Base-by-base conservation (phyloP, 2,329 filamentous ascomycete species). In the Dichotomopilus funicola region DNA sequence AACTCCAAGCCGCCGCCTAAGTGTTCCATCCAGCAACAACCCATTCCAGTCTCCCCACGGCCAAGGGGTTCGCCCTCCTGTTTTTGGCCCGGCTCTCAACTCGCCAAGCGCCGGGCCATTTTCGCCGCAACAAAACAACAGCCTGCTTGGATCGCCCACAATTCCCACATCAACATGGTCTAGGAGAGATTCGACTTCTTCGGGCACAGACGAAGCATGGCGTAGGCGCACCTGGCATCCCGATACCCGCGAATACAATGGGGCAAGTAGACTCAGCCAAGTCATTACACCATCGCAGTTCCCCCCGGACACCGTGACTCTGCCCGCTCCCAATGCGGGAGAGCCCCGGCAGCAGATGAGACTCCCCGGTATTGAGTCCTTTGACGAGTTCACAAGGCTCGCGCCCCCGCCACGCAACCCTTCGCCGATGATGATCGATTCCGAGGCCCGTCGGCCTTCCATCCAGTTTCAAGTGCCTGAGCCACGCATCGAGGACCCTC, bases 151-250 rank as follows among this genome's bases (percentile, higher is more conserved):
- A 73, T 77, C 78, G 1, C 90, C 90, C 5, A 87, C 83, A 0
- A 79, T 75, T 43, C 82, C 85, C 0, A 77, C 85, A 37, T 60
- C 64, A 0, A 75, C 77, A 6, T 86, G 83, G 71, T 78, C 81
- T 4, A 75, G 86, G 35, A 78, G 86, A 43, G 87, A 91, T 42
- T 87, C 88, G 0, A 75, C 75, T 2, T 74, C 79, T 7, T 82
- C 78, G 51, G 75, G 77, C 19, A 73, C 80, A 0, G 90, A 95
- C 60, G 85, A 90, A 43, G 87, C 89, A 54, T 89, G 85, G 81
- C 83, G 91, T 61, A 79, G 91, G 59, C 82, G 91, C 52, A 96
- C 91, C 2, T 96, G 91, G 91, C 91, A 96, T 70, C 89, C 90
- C 0, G 88, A 90, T 59, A 87, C 84, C 57, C 78, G 81, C 12